These are phyloP conservation scores for Leccinum imitatum DNA, from an alignment of 768 basidiomycete genomes.

Conservation along the genomic window DNA sequence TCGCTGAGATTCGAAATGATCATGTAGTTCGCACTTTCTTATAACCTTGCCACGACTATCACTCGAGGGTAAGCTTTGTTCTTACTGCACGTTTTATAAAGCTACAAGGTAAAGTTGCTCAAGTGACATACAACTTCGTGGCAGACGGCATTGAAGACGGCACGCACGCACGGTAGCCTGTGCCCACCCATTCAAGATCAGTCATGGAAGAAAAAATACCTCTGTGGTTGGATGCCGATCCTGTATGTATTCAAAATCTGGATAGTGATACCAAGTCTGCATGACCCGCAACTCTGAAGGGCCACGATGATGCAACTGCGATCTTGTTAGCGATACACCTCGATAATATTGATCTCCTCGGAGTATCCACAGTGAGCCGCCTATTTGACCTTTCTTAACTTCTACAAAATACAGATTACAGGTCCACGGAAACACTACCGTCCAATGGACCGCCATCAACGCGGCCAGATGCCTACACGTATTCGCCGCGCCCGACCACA, in stretches of 20 bases:
- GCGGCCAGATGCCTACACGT: conserved; percentile 76
- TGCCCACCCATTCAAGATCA: not conserved
- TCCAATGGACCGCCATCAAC: conserved; percentile 63
- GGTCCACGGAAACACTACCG: conserved; percentile 80
- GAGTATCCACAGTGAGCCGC: conserved; percentile 72
- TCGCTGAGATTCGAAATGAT: too few relatives aligned
- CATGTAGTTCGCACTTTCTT: too few relatives aligned
- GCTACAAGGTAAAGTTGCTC: too few relatives aligned
- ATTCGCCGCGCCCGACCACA: conserved; percentile 57
- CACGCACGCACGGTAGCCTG: too few relatives aligned
- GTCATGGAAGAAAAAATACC: conserved; percentile 15
- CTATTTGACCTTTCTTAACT: not conserved
- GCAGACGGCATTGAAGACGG: not conserved
- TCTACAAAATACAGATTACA: conserved; percentile 24
- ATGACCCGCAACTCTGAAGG: conserved; percentile 41
- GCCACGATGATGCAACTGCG: conserved; percentile 88
- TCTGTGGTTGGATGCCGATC: conserved; percentile 68
- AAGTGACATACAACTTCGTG: not conserved
- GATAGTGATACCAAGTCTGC: not conserved
- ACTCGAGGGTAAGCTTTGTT: too few relatives aligned
- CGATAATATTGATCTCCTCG: conserved; percentile 65
- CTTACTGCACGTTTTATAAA: too few relatives aligned
- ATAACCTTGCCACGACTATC: too few relatives aligned
- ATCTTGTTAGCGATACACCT: conserved; percentile 74
- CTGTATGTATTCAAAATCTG: conserved; percentile 39